Base-by-base conservation (phyloP, 2,329 filamentous ascomycete genomes). In the Cytospora leucostoma region DNA sequence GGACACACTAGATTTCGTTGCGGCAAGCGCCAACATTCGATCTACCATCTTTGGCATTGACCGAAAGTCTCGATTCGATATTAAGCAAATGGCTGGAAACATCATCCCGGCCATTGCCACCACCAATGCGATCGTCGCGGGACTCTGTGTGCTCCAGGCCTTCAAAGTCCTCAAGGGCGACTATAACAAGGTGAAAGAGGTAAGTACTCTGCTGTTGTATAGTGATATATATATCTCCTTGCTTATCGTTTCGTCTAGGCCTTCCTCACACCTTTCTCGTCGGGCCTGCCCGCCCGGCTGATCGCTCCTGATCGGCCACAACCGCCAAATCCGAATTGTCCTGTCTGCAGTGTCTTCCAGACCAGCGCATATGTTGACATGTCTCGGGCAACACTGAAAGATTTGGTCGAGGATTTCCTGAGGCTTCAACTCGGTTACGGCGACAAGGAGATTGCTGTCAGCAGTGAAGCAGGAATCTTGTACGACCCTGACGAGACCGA, bases 81-180 rank as follows among this genome's bases (percentile, higher is more conserved):
- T 95, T 71, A 99, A 99, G 79, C 91, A 99, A 77, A 99, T 98
- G 94, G 95, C 95, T 4, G 95, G 95, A 60, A 99, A 99, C 74
- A 99, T 99, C 71, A 99, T 99, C 66, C 95, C 95, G 1, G 95
- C 95, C 2, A 99, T 99, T 73, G 95, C 95, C 6, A 99, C 95
- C 0, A 98, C 95, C 0, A 99, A 99, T 74, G 95, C 95, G 17
- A 96, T 98, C 74, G 94, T 95, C 1, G 95, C 95, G 17, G 90
- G 92, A 13, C 83, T 99, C 11, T 98, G 93, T 72, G 93, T 98
- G 7, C 79, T 99, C 33, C 90, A 98, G 74, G 89, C 93, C 0
- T 95, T 96, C 81, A 98, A 97, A 75, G 89, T 98, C 32, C 79
- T 99, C 63, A 88, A 83, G 71, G 85, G 87, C 21, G 86, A 93